Evolutionary conservation across 2,329 filamentous ascomycete species (phyloP).

Genomic region (Cladophialophora chaetospira): DNA sequence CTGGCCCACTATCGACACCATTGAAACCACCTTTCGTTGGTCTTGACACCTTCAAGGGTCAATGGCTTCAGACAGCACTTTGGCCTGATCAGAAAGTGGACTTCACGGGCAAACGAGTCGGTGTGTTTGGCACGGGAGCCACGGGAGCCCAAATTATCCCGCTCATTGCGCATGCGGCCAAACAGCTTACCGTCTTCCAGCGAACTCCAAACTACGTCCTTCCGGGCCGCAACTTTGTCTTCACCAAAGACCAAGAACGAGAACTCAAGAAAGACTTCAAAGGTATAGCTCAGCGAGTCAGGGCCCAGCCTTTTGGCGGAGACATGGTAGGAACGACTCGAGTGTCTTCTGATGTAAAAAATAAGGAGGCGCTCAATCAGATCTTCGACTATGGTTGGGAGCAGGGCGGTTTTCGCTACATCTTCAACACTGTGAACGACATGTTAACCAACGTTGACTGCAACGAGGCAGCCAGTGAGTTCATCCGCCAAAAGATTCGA

Average conservation of each 20-base stretch:
- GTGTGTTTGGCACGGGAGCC: constrained; percentile 65
- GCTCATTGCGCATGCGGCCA: constrained; percentile 57
- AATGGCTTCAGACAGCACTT: constrained; percentile 60
- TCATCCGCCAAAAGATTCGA: constrained; percentile 57
- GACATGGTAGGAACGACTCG: constrained; percentile 22
- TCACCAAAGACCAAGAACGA: constrained; percentile 53
- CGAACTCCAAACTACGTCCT: constrained; percentile 66
- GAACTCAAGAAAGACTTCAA: background rate
- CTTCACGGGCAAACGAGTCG: constrained; percentile 60
- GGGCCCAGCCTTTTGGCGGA: constrained; percentile 31
- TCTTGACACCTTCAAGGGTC: constrained; percentile 60
- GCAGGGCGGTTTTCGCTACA: constrained; percentile 56
- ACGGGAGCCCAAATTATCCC: constrained; percentile 61
- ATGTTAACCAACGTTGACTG: constrained; percentile 47
- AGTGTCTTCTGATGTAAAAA: background rate
- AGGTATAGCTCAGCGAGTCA: background rate
- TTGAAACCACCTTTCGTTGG: constrained; percentile 63
- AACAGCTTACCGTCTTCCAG: constrained; percentile 57
- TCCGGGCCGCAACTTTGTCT: constrained; percentile 56
- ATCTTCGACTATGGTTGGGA: constrained; percentile 40
- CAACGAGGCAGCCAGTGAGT: constrained; percentile 56
- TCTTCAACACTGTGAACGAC: constrained; percentile 56
- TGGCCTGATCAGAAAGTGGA: constrained; percentile 58
- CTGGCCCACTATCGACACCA: constrained; percentile 58
- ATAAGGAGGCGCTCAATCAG: constrained; percentile 39